Evolutionary conservation across 2,329 filamentous ascomycete species (phyloP), one percentile per base, ranked within the genome.

Genomic region (Talaromyces sp.): DNA sequence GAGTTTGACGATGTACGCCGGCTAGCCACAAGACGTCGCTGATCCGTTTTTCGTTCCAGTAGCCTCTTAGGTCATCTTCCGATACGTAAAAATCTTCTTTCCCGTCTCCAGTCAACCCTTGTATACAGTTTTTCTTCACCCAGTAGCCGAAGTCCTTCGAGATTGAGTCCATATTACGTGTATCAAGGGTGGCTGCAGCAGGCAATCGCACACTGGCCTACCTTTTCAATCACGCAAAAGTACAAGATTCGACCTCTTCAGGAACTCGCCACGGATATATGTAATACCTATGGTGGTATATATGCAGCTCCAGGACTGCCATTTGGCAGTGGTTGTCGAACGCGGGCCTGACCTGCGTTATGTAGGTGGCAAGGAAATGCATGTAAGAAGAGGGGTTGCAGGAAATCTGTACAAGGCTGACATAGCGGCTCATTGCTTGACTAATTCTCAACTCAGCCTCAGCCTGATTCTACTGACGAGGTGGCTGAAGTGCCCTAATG

Each of bases 361-460:
- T 52, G 49, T 52, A 52, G 49, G 49, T 52, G 49, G 24, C 49
- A 3, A 52, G 24, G 24, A 52, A 31, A 52, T 33, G 24, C 49
- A 33, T 9, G 47, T 31, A 50, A 52, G 24, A n/a, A 52, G 49
- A 52, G 49, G 49, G 49, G 49, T 8, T n/a, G 24, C 24, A 50
- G 11, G 24, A 33, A n/a, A 16, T 31, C 4, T 31, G 8, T 33
- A 52, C 49, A 33, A 52, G 49, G 49, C 54, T 39, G 33, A 22
- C 54, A 37, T 43, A 3, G 24, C 54, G 39, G 33, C 39, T 43
- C 13, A 33, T 43, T 39, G 11, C 54, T 41, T 58, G n/a, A 58
- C 54, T 39, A 39, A 58, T n/a, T 27, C 54, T 33, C 39, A 43
- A 58, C 54, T 37, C 54, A 39, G 33, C 54, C 39, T 58, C 39